phyloP scores from a whole-genome alignment of 495 filamentous ascomycete species.

The Hypoxylon cercidicola region DNA sequence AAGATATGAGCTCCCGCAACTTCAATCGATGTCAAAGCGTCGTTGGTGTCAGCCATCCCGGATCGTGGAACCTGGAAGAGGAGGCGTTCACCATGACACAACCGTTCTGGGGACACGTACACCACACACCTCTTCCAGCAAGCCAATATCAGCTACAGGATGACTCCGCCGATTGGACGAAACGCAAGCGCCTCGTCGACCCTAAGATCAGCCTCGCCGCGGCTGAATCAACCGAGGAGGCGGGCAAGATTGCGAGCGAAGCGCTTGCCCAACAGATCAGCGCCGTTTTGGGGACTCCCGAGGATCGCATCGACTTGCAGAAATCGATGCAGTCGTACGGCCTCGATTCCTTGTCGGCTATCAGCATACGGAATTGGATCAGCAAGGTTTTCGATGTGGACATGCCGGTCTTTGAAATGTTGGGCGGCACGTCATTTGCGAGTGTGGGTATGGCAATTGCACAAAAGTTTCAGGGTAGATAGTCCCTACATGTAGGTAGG shows the following conservation, averaged over 20 bases:
- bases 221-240: neutral
- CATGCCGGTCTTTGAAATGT: conserved; percentile 13
- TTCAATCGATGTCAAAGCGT: conserved; percentile 5
- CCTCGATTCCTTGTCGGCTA: conserved; percentile 9
- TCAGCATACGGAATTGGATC: conserved; percentile 10
- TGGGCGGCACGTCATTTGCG: conserved; percentile 1
- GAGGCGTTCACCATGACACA: conserved; percentile 18
- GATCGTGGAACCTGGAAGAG: conserved; percentile 8
- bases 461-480: conserved; percentile 2
- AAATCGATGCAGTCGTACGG: conserved; percentile 6
- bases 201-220: neutral
- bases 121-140: conserved; percentile 2
- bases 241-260: conserved; percentile 4
- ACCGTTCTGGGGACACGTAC: conserved; percentile 23
- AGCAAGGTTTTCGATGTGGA: conserved; percentile 13
- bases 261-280: conserved; percentile 6
- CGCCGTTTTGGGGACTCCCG: conserved; percentile 2
- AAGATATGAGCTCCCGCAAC: neutral
- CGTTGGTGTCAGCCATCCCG: conserved; percentile 17
- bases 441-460: conserved; percentile 10
- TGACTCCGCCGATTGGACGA: neutral
- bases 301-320: conserved; percentile 11
- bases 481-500: neutral
- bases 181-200: conserved; percentile 2
- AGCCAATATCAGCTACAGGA: conserved; percentile 1